phyloP scores from a whole-genome alignment of 2,329 filamentous ascomycete species.

The Myriosclerotinia duriaeana region DNA sequence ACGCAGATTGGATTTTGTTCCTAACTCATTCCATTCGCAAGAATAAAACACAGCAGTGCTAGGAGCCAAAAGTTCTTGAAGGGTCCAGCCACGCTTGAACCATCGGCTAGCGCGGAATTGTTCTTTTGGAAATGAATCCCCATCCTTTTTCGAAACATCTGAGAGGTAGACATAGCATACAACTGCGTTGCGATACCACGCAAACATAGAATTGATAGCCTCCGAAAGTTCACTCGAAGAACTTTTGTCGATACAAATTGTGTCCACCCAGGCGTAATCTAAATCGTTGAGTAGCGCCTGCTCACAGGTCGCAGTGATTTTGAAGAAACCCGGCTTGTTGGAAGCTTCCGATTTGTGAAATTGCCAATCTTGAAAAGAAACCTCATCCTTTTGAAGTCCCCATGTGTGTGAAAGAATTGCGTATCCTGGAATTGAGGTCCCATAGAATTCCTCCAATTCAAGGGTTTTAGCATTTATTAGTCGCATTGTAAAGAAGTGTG shows the following conservation, averaged over 20 bases:
- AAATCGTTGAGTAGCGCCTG: background rate
- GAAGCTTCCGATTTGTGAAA: background rate
- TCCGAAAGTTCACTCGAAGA: conserved; percentile 18
- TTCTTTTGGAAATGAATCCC: background rate
- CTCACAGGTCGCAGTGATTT: background rate
- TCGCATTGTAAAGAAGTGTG: background rate
- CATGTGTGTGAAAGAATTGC: conserved; percentile 46
- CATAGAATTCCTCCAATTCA: conserved; percentile 1
- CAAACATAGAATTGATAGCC: background rate
- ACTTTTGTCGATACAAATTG: conserved; percentile 26
- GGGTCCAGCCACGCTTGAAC: conserved; percentile 18
- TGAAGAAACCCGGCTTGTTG: background rate
- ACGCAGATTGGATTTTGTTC: background rate
- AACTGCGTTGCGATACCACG: conserved; percentile 23
- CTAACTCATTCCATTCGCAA: background rate
- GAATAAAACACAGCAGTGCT: background rate
- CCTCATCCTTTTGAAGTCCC: conserved; percentile 37
- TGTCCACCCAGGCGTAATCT: conserved; percentile 21
- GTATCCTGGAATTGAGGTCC: conserved; percentile 27
- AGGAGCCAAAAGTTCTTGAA: conserved; percentile 7
- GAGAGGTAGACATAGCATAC: conserved; percentile 27
- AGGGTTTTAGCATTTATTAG: background rate
- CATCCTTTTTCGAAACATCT: conserved; percentile 2
- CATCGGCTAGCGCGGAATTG: background rate
- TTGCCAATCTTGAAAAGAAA: conserved; percentile 37